Evolutionary conservation across 331 rosid species (phyloP), one percentile per base, ranked within the genome.

Genomic region (Pyrus hybrid): DNA sequence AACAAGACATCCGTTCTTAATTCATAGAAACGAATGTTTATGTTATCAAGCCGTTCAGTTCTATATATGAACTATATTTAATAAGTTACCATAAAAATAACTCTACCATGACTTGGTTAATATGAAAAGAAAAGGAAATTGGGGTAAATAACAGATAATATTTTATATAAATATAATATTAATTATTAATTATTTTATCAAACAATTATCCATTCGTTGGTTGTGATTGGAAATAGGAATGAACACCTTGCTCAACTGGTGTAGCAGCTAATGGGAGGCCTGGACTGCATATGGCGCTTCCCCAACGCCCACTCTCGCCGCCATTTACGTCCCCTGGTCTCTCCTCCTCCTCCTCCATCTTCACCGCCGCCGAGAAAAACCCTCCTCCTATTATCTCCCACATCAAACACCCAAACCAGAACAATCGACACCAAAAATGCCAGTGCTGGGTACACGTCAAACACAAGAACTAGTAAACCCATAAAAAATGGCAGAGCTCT

Each of bases 241-340:
- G 68, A 23, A 41, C 51, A 23, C 43, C 20, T 12, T 8, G 58
- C 68, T 73, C 58, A 43, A 25, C 23, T 32, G 61, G 22, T 22
- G 29, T 58, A 12, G 35, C 12, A 20, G 66, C 82, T 28, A 73
- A 76, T 91, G 95, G 83, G 63, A 72, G 80, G 87, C 76, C 63
- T 80, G 77, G 84, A 83, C 73, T 80, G 82, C 57, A 32, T 84
- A 29, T 47, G 81, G 76, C 80, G 79, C 73, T 75, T 79, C 67
- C 66, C 79, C 68, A 67, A 71, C 64, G 61, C 76, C 78, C 80
- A 21, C 13, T 77, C 26, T 21, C 23, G 33, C 16, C 13, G 51
- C 33, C 56, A 53, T 70, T 67, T 80, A 17, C 41, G 65, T 56
- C 81, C 70, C 37, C 72, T 54, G 61, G 13, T 81, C 56, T 70